These are phyloP conservation scores for Mycena leptocephala DNA, from an alignment of 768 basidiomycete genomes.

Conservation along the genomic window DNA sequence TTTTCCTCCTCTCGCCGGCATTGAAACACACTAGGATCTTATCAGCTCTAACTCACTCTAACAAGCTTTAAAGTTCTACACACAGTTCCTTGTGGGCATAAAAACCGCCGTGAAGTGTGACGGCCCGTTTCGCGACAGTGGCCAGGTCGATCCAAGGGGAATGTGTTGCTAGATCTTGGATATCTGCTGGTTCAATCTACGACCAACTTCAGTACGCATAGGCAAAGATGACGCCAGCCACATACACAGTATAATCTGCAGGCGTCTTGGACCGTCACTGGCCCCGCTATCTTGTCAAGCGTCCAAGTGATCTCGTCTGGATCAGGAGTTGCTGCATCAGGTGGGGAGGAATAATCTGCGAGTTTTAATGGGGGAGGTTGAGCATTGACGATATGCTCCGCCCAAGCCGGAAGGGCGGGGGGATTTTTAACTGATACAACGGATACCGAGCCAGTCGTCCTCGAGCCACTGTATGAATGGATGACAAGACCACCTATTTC, in stretches of 20 bases:
- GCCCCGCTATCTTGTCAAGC: conserved; percentile 11
- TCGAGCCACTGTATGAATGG: background rate
- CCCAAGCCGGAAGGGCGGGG: background rate
- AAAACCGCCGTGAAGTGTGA: conserved; percentile 19
- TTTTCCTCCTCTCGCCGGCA: background rate
- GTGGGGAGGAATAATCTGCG: background rate
- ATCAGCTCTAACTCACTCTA: background rate
- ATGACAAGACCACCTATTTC: background rate
- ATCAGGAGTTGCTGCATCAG: background rate
- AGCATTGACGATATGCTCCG: background rate
- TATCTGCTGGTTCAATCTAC: conserved; percentile 4
- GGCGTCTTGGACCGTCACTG: conserved; percentile 20
- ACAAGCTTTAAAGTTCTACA: background rate
- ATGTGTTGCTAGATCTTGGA: background rate
- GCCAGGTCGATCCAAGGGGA: conserved; percentile 15
- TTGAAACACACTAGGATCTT: background rate
- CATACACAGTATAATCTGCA: conserved; percentile 26
- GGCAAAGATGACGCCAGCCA: background rate
- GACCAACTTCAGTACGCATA: background rate
- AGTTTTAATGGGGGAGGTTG: conserved; percentile 14
- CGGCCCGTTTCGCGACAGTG: conserved; percentile 10
- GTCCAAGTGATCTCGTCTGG: conserved; percentile 4
- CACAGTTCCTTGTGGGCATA: conserved; percentile 9
- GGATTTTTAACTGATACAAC: background rate
- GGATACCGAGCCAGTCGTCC: background rate